Base-by-base conservation (phyloP, 768 basidiomycete species). In the Mycena vulgaris region DNA sequence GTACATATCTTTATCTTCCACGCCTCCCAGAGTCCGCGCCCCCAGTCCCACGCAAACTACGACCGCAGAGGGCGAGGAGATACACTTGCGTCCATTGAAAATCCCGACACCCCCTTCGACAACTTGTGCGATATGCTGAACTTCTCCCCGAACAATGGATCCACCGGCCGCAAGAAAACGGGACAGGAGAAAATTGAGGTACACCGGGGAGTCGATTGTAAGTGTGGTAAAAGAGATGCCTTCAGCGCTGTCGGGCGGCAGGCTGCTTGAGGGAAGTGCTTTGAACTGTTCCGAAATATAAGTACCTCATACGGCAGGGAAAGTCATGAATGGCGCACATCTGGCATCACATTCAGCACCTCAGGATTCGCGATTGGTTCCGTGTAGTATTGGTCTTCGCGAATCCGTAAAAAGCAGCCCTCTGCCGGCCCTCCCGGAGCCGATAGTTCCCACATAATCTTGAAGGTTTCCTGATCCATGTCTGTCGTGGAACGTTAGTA, bases 1-100 rank as follows among this genome's bases (percentile, higher is more conserved):
- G 76, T 89, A 90, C 28, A 96, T 81, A 28, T 82, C 83, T 66
- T 85, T 84, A 78, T 98, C 96, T 75, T 96, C 91, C 3, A 97
- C 89, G 7, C 95, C 96, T 16, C 93, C 88, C 48, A 97, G 84
- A 35, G 89, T 90, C 56, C 89, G 85, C 11, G 95, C 90, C 5
- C 92, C 93, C 25, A 96, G 78, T 0, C 95, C 95, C 0, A 89
- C 85, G 72, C 93, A 95, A 13, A 92, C 88, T 9, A 96, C 78
- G 1, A 95, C 76, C 0, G 90, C 93, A 53, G 89, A 87, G 0
- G 86, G 84, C 17, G 82, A 65, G 0, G 78, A 65, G 2, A 78
- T 71, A 33, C 69, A 63, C 51, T 75, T 69, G 10, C 68, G 49
- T 10, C 72, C 75, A n/a, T 78, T 65, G 68, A 86, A 86, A 28